Percentiles rank a stretch among this genome's conserved stretches.
phyloP scores from a whole-genome alignment of 2,329 filamentous ascomycete genomes.

The Sporothrix curviconia region DNA sequence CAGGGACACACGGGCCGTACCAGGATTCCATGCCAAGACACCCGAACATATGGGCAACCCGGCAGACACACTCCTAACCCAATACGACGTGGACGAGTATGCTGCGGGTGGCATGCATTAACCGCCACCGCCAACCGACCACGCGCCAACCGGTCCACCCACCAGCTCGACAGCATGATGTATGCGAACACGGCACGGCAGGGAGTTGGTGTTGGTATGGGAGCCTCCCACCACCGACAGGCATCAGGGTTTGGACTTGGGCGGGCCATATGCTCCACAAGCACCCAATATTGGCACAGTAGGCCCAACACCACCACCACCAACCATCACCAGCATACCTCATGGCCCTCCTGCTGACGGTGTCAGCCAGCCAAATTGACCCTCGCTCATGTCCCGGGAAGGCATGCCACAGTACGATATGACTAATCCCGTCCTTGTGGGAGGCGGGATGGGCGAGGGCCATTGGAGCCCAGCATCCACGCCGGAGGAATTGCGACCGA shows the following conservation, averaged over 20 bases:
- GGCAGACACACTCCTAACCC: slow-evolving; percentile 30
- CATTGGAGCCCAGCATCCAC: slow-evolving; percentile 15
- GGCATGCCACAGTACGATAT: slow-evolving; percentile 19
- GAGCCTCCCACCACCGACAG: neutral
- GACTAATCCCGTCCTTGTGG: slow-evolving; percentile 19
- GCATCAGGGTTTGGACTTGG: neutral
- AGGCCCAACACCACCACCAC: no score
- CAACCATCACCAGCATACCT: neutral
- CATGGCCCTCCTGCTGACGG: slow-evolving; percentile 3
- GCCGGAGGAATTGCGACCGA: slow-evolving; percentile 5
- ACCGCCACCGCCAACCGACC: slow-evolving; percentile 27
- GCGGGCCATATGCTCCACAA: slow-evolving; percentile 1
- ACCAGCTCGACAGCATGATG: slow-evolving; percentile 8
- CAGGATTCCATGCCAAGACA: slow-evolving; percentile 21
- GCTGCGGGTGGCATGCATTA: slow-evolving; percentile 26
- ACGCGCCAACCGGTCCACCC: no score
- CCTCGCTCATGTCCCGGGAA: slow-evolving; percentile 23
- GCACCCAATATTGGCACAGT: neutral
- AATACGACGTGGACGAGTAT: slow-evolving; percentile 30
- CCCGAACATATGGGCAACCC: slow-evolving; percentile 30
- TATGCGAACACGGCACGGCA: slow-evolving; percentile 3
- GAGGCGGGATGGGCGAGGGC: neutral
- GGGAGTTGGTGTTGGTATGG: neutral
- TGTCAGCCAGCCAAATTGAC: slow-evolving; percentile 26
- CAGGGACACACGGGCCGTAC: slow-evolving; percentile 11